Evolutionary conservation across 306 rosid genomes (phyloP).

Genomic region (Malus sieversii): DNA sequence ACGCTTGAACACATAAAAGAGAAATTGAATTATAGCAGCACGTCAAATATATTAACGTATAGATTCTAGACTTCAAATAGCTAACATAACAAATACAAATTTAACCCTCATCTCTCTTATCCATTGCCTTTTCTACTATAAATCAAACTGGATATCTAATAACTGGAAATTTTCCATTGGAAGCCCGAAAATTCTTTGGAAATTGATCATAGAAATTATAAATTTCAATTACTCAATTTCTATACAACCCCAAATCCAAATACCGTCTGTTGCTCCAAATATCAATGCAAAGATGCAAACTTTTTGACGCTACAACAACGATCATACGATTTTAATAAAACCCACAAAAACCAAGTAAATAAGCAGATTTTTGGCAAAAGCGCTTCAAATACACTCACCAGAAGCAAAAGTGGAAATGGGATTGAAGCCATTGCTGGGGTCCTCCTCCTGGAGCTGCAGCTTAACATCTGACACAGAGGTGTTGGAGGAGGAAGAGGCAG

Average conservation of each 20-base stretch:
- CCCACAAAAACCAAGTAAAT: not conserved
- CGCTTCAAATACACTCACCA: conserved; percentile 14
- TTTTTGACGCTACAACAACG: not conserved
- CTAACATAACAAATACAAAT: not conserved
- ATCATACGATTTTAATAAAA: not conserved
- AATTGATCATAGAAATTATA: too few relatives aligned
- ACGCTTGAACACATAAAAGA: conserved; percentile 32
- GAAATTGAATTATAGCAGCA: not conserved
- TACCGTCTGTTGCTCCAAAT: not conserved
- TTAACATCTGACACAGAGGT: conserved; percentile 30
- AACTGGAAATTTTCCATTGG: too few relatives aligned
- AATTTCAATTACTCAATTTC: not conserved
- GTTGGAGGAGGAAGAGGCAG: conserved; percentile 23
- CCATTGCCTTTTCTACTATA: not conserved
- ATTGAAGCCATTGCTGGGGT: conserved; percentile 1
- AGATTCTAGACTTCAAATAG: not conserved
- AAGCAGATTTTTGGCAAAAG: not conserved
- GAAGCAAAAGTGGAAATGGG: conserved; percentile 19
- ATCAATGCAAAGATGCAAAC: not conserved
- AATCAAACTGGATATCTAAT: too few relatives aligned
- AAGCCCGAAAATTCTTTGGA: too few relatives aligned
- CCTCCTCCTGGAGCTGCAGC: conserved; percentile 10
- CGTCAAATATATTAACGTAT: not conserved
- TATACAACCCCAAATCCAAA: not conserved
- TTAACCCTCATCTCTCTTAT: not conserved